phyloP scores from a whole-genome alignment of 192 early-diverging fungal genomes.

The Coemansia aciculifera region DNA sequence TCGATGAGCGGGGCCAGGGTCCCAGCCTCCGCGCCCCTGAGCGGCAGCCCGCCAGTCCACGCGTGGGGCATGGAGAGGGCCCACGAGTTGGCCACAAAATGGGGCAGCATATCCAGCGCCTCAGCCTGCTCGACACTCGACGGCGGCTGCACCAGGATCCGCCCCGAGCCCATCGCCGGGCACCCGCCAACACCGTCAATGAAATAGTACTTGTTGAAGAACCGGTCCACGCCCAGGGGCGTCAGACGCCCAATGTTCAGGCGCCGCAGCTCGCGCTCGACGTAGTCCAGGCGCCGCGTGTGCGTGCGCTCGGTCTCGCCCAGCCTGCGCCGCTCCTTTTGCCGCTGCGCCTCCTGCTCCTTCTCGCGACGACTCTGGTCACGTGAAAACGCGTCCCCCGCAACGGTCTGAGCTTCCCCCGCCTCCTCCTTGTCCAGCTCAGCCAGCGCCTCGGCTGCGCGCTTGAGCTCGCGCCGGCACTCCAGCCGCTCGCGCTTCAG shows the following conservation, averaged over 20 bases:
- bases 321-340: slow-evolving; percentile 48
- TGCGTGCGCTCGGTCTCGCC: slow-evolving; percentile 46
- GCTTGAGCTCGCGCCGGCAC: slow-evolving; percentile 63
- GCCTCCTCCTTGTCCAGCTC: slow-evolving; percentile 53
- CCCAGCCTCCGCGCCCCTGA: background rate
- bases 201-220: slow-evolving; percentile 86
- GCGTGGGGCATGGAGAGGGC: slow-evolving; percentile 50
- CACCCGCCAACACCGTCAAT: slow-evolving; percentile 77
- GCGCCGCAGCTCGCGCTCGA: slow-evolving; percentile 71
- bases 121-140: slow-evolving; percentile 43
- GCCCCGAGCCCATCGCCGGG: slow-evolving; percentile 51
- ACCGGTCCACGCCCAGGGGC: slow-evolving; percentile 83
- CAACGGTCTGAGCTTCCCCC: background rate
- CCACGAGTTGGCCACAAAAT: slow-evolving; percentile 25
- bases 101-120: slow-evolving; percentile 16
- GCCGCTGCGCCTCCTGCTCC: slow-evolving; percentile 42
- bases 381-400: slow-evolving; percentile 12
- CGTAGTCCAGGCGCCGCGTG: slow-evolving; percentile 51
- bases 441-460: slow-evolving; percentile 40
- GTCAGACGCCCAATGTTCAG: slow-evolving; percentile 65
- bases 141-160: slow-evolving; percentile 63
- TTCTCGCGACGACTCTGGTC: slow-evolving; percentile 37
- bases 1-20: background rate
- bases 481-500: slow-evolving; percentile 77
- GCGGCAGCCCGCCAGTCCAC: slow-evolving; percentile 38